phyloP scores from a whole-genome alignment of 2,329 filamentous ascomycete species.

The Zymoseptoria pseudotritici region DNA sequence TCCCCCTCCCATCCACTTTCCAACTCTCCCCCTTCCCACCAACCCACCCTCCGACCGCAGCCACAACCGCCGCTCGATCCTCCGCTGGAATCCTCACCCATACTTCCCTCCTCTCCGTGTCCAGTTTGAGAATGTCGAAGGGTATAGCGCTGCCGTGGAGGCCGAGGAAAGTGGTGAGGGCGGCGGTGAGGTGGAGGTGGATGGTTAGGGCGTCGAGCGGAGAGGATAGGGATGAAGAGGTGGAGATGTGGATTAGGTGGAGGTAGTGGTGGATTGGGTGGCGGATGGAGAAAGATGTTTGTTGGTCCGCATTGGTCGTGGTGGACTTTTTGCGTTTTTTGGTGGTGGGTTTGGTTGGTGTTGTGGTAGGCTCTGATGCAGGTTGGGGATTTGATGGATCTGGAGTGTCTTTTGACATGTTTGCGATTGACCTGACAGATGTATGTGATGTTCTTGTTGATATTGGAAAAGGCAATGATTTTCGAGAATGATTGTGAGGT shows the following conservation, averaged over 20 bases:
- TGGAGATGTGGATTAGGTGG: slow-evolving; percentile 31
- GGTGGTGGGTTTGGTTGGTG: slow-evolving; percentile 1
- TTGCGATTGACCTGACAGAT: background rate
- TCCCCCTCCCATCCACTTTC: slow-evolving; percentile 39
- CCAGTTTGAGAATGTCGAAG: slow-evolving; percentile 61
- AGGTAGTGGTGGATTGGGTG: slow-evolving; percentile 36
- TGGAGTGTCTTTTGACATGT: background rate
- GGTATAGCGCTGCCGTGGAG: slow-evolving; percentile 58
- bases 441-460: background rate
- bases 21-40: slow-evolving; percentile 41
- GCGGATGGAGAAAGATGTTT: slow-evolving; percentile 33
- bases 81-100: slow-evolving; percentile 60
- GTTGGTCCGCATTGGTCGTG: slow-evolving; percentile 16
- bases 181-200: slow-evolving; percentile 55
- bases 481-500: background rate
- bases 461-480: background rate
- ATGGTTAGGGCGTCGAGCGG: slow-evolving; percentile 55
- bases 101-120: slow-evolving; percentile 40
- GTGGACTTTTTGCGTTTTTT: slow-evolving; percentile 15
- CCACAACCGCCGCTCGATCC: slow-evolving; percentile 54
- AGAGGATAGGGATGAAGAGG: background rate
- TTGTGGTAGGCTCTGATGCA: slow-evolving; percentile 2
- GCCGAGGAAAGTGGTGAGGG: slow-evolving; percentile 63
- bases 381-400: slow-evolving; percentile 9
- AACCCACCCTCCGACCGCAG: slow-evolving; percentile 59